These are phyloP conservation scores for Alternaria tenuissima DNA, from an alignment of 2,329 filamentous ascomycete genomes.

Conservation along the genomic window DNA sequence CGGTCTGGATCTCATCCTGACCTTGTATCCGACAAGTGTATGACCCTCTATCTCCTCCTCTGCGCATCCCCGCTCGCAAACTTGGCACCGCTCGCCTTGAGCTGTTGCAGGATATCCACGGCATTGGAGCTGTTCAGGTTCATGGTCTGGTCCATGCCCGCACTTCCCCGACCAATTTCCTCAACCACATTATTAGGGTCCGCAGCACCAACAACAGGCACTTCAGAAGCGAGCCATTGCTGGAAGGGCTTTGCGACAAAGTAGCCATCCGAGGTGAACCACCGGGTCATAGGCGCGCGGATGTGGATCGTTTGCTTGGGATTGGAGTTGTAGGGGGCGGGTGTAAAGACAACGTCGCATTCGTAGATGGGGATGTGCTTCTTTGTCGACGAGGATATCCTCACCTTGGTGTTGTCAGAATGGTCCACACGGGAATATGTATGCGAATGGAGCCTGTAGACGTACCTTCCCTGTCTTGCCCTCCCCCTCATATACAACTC, in stretches of 20 bases:
- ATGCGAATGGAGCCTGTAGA: not conserved
- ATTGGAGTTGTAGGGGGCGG: conserved; percentile 38
- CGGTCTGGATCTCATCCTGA: not conserved
- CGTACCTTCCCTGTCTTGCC: conserved; percentile 71
- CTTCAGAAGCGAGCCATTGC: conserved; percentile 73
- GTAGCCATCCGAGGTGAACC: conserved; percentile 76
- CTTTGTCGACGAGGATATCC: conserved; percentile 74
- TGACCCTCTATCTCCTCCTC: conserved; percentile 41
- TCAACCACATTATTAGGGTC: conserved; percentile 65
- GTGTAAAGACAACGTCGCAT: conserved; percentile 68
- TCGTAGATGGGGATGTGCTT: conserved; percentile 86
- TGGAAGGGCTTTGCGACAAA: conserved; percentile 82
- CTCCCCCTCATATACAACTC: conserved; percentile 81
- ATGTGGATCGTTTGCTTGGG: conserved; percentile 61
- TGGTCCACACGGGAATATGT: fast-evolving
- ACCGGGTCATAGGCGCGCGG: conserved; percentile 72
- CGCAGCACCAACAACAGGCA: conserved; percentile 70
- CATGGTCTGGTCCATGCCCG: conserved; percentile 29
- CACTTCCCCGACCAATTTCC: conserved; percentile 52
- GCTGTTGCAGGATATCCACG: conserved; percentile 46
- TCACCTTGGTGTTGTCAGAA: conserved; percentile 63
- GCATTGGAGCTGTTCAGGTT: conserved; percentile 44
- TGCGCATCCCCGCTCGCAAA: conserved; percentile 39
- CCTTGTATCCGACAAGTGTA: not conserved
- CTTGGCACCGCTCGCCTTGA: conserved; percentile 45